Conservation (phyloP, 2,329 filamentous ascomycete genomes). For the Alternaria triticina region DNA sequence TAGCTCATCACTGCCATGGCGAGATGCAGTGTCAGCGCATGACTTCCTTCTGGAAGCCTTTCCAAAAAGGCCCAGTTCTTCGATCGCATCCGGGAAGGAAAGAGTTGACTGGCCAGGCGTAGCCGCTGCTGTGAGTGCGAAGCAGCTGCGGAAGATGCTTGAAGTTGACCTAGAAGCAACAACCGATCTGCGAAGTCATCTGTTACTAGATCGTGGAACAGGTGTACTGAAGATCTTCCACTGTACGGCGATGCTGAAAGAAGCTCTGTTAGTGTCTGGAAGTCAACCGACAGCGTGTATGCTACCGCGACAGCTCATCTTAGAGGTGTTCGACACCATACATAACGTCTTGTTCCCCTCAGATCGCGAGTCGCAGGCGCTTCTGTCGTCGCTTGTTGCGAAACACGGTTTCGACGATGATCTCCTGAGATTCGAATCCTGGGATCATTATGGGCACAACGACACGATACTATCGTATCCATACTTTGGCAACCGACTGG, state of each 20-base stretch:
- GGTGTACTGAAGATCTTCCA: slow-evolving; percentile 10
- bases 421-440: slow-evolving; percentile 1
- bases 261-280: slow-evolving; percentile 1
- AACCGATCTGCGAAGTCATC: slow-evolving; percentile 2
- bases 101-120: background rate
- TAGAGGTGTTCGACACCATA: slow-evolving; percentile 18
- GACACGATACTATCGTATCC: slow-evolving; percentile 29
- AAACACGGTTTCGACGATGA: slow-evolving; percentile 8
- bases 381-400: slow-evolving; percentile 14
- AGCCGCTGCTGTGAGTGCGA: background rate
- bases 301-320: slow-evolving; percentile 7
- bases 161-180: background rate
- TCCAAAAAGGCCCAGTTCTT: background rate
- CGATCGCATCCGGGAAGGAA: background rate
- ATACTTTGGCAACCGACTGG: slow-evolving; percentile 34
- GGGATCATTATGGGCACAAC: slow-evolving; percentile 6
- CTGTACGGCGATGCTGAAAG: slow-evolving; percentile 10
- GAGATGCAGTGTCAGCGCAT: background rate
- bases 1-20: background rate
- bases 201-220: background rate
- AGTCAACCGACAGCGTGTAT: background rate
- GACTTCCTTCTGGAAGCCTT: slow-evolving; percentile 2
- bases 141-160: background rate
- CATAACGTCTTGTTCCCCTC: slow-evolving; percentile 15
- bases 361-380: slow-evolving; percentile 7